Evolutionary conservation across 2,329 filamentous ascomycete species (phyloP).

Genomic region (Sporothrix euskadiensis): DNA sequence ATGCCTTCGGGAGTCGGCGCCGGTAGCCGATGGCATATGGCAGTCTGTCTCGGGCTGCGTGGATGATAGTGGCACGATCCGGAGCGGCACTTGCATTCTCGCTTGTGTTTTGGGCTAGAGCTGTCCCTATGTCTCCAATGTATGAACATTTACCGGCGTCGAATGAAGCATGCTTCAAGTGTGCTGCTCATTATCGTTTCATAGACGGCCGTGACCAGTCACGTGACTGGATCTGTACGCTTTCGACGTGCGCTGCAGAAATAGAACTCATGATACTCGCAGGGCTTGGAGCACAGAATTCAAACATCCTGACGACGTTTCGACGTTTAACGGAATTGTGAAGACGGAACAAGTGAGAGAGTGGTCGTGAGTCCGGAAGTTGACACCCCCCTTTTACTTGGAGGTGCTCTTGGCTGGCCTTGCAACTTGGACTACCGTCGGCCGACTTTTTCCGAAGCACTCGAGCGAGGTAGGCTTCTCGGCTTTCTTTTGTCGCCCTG

Average conservation of each 20-base stretch:
- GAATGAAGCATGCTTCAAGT: not conserved
- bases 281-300: not conserved
- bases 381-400: slow-evolving; percentile 9
- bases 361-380: not conserved
- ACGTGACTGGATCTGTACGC: not conserved
- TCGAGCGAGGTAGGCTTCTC: not conserved
- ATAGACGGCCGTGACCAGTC: not conserved
- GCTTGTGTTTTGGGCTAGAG: not conserved
- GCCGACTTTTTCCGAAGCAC: slow-evolving; percentile 20
- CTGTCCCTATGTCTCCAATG: not conserved
- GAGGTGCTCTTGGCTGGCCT: not conserved
- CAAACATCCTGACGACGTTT: not conserved
- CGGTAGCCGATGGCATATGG: slow-evolving; percentile 6
- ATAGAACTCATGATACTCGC: not conserved
- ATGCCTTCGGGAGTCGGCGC: not conserved
- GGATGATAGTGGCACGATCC: not conserved
- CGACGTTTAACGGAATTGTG: too few species aligned
- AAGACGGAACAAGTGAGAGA: not conserved
- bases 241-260: not conserved
- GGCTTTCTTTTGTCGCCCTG: not conserved
- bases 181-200: not conserved
- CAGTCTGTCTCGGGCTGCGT: not conserved
- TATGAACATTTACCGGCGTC: not conserved
- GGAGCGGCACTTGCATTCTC: not conserved
- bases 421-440: not conserved